A percentile compares a stretch with the other conserved stretches of the same genome.
phyloP scores from a whole-genome alignment of 108 stramenopile species.

The Parmales sp. region DNA sequence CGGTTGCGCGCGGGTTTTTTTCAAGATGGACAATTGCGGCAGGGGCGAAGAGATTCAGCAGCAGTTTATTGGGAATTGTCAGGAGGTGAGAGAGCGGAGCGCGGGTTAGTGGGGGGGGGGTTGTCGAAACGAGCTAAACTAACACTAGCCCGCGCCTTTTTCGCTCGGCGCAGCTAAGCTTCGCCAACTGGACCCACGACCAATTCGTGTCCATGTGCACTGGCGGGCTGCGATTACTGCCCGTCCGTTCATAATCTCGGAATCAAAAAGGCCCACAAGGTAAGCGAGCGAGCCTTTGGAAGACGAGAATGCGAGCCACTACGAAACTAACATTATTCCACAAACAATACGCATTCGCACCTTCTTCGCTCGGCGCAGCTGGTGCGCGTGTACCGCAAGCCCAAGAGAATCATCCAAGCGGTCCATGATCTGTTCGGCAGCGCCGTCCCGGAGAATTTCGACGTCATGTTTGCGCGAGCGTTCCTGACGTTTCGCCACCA shows the following conservation, averaged over 20 bases:
- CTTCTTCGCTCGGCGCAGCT: conserved; percentile 13
- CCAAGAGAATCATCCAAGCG: conserved; percentile 46
- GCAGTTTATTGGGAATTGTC: background rate
- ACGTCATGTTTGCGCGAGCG: conserved; percentile 59
- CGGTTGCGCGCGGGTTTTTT: conserved; percentile 64
- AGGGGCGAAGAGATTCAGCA: conserved; percentile 48
- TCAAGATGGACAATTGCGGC: conserved; percentile 64
- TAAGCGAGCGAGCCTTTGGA: background rate
- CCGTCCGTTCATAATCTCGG: conserved; percentile 71
- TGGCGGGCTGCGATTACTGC: conserved; percentile 92
- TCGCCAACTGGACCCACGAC: conserved; percentile 60
- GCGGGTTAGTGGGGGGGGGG: background rate
- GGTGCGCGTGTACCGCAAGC: conserved; percentile 44
- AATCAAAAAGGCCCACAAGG: conserved; percentile 59
- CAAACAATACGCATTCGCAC: background rate
- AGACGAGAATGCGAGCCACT: background rate
- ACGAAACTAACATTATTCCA: background rate
- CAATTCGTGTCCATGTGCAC: conserved; percentile 84
- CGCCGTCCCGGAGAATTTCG: conserved; percentile 53
- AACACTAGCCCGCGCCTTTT: background rate
- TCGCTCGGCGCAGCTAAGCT: conserved; percentile 29
- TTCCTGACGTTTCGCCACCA: conserved; percentile 82
- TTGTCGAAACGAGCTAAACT: conserved; percentile 5
- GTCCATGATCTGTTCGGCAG: conserved; percentile 18
- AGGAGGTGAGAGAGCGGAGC: background rate